phyloP scores from a whole-genome alignment of 768 basidiomycete species.

The Filobasidium wieringae region DNA sequence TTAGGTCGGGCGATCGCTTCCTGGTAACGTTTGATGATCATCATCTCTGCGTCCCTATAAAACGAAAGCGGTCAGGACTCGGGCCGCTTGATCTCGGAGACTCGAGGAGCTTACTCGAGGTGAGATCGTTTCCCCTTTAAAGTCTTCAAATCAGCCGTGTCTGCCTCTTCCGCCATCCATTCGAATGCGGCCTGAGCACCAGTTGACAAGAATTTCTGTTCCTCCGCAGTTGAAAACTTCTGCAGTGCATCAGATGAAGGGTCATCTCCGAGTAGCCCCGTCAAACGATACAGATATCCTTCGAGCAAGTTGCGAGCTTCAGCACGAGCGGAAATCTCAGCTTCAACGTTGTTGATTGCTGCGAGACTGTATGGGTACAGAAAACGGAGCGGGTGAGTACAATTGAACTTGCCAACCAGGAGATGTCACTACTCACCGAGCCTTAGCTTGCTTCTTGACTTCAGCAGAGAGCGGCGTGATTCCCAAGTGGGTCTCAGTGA shows the following conservation, averaged over 20 bases:
- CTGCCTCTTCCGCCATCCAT: slow-evolving; percentile 78
- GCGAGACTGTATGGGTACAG: slow-evolving; percentile 50
- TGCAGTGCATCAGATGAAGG: slow-evolving; percentile 64
- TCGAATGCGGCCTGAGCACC: slow-evolving; percentile 60
- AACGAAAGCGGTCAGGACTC: neutral
- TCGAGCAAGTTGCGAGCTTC: slow-evolving; percentile 87
- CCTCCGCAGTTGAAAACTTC: slow-evolving; percentile 64
- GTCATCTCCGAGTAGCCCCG: slow-evolving; percentile 60
- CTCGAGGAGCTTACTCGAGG: slow-evolving; percentile 58
- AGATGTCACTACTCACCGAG: slow-evolving; percentile 47
- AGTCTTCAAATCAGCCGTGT: slow-evolving; percentile 63
- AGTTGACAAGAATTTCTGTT: slow-evolving; percentile 55
- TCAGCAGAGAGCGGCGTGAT: slow-evolving; percentile 63
- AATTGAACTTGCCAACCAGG: neutral
- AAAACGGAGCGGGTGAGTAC: neutral
- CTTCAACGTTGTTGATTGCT: slow-evolving; percentile 64
- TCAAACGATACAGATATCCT: slow-evolving; percentile 79
- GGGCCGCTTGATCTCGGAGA: neutral
- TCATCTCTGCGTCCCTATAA: slow-evolving; percentile 59
- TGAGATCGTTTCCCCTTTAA: slow-evolving; percentile 63
- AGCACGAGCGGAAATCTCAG: slow-evolving; percentile 62
- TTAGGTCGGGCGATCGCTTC: slow-evolving; percentile 79
- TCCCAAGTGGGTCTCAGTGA: slow-evolving; percentile 54
- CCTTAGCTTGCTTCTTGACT: slow-evolving; percentile 56
- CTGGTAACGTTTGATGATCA: slow-evolving; percentile 73